Evolutionary conservation across 2,329 filamentous ascomycete genomes (phyloP).

Genomic region (Monosporascus sp.): DNA sequence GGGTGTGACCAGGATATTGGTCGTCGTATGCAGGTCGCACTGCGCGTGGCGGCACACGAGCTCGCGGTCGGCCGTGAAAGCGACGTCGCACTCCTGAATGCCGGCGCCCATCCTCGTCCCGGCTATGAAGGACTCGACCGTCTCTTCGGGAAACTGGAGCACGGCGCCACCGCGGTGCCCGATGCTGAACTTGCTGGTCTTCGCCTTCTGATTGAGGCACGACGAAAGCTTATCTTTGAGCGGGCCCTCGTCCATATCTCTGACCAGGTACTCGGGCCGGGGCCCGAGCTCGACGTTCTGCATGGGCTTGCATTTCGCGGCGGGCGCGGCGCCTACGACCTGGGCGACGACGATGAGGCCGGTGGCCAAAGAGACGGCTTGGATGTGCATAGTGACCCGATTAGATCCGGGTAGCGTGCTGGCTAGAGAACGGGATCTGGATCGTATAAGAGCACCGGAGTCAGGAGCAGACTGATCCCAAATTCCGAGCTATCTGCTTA

Average conservation of each 20-base stretch:
- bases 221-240: conserved; percentile 55
- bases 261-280: conserved; percentile 58
- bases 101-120: conserved; percentile 64
- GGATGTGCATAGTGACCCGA: background rate
- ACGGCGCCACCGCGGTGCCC: conserved; percentile 58
- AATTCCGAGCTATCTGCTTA: no score
- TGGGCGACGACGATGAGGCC: conserved; percentile 1
- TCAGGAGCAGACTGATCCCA: no score
- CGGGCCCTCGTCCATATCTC: conserved; percentile 54
- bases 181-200: conserved; percentile 50
- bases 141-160: conserved; percentile 61
- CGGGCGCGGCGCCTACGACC: conserved; percentile 8
- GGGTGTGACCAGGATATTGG: conserved; percentile 58
- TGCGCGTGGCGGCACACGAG: conserved; percentile 65
- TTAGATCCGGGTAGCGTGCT: background rate
- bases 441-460: no score
- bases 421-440: no score
- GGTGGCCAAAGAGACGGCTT: background rate
- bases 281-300: conserved; percentile 54
- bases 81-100: conserved; percentile 62
- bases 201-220: conserved; percentile 50
- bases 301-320: background rate
- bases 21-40: conserved; percentile 64
- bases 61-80: conserved; percentile 58
- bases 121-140: conserved; percentile 51